These are phyloP conservation scores for Juglanconis juglandina DNA, from an alignment of 2,329 filamentous ascomycete genomes.

Conservation along the genomic window DNA sequence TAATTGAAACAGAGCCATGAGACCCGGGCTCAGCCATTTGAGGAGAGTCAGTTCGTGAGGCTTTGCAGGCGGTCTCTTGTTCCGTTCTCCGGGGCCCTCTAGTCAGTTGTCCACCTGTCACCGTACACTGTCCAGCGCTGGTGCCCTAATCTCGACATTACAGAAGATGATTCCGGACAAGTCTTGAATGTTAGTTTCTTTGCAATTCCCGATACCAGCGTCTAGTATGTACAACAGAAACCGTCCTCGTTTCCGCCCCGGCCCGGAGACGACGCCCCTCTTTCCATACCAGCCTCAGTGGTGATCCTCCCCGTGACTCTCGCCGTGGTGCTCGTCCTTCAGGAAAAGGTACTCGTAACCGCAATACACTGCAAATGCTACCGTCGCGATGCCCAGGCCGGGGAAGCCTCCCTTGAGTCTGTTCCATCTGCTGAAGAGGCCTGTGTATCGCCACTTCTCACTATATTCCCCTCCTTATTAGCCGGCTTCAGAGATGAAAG, in stretches of 20 bases:
- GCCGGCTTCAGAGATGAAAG: no score
- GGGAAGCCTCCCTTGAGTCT: slow-evolving; percentile 85
- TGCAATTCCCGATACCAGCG: background rate
- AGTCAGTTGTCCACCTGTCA: no score
- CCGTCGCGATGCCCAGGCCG: slow-evolving; percentile 86
- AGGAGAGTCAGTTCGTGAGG: no score
- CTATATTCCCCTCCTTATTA: slow-evolving; percentile 44
- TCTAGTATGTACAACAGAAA: slow-evolving; percentile 14
- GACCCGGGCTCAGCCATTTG: no score
- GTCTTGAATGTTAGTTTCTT: background rate
- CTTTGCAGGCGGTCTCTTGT: no score
- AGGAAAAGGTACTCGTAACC: slow-evolving; percentile 86
- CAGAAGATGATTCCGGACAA: no score
- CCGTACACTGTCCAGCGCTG: no score
- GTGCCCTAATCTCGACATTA: no score
- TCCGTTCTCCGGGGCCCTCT: no score
- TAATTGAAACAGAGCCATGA: no score
- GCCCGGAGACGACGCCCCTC: background rate
- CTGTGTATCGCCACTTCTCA: slow-evolving; percentile 92
- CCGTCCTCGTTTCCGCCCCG: background rate
- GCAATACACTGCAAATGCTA: slow-evolving; percentile 87
- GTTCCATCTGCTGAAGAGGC: slow-evolving; percentile 82
- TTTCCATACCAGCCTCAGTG: slow-evolving; percentile 40
- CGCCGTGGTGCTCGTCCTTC: slow-evolving; percentile 62
- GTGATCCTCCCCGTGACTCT: slow-evolving; percentile 53